phyloP scores from a whole-genome alignment of 2,329 filamentous ascomycete species.

The Colletotrichum musae region DNA sequence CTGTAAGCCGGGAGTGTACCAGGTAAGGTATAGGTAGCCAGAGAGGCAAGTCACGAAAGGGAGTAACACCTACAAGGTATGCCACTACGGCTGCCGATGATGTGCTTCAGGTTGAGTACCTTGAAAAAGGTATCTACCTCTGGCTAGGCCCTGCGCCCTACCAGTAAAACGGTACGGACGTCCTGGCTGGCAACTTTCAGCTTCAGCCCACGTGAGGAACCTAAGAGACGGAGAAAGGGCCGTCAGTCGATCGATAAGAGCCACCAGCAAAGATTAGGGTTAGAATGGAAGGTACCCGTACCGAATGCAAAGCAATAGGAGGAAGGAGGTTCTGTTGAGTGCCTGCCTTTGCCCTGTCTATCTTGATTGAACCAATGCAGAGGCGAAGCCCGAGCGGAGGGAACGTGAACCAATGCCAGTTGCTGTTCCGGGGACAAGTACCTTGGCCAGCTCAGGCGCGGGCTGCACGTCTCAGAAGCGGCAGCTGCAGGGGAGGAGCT shows the following conservation, averaged over 20 bases:
- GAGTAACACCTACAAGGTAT: neutral
- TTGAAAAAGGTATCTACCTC: no score
- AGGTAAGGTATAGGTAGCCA: no score
- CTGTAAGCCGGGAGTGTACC: conserved; percentile 8
- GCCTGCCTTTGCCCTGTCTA: neutral
- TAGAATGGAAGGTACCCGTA: no score
- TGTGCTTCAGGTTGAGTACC: neutral
- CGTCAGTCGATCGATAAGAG: neutral
- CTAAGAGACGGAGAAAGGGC: conserved; percentile 1
- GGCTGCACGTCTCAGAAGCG: conserved; percentile 20
- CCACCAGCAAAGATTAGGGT: no score
- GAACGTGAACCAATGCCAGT: conserved; percentile 30
- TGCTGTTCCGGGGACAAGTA: conserved; percentile 3
- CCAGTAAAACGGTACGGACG: neutral
- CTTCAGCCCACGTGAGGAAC: no score
- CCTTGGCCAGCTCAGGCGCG: neutral
- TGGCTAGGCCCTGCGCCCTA: neutral
- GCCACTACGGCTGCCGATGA: neutral
- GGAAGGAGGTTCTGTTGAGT: conserved; percentile 11
- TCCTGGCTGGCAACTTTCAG: neutral
- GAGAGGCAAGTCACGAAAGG: conserved; percentile 15
- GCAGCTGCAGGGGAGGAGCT: conserved; percentile 14
- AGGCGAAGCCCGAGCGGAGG: conserved; percentile 29
- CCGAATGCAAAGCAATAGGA: no score
- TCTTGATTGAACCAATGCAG: conserved; percentile 20